phyloP scores from a whole-genome alignment of 257 asterid genomes.

The Penstemon barbatus region DNA sequence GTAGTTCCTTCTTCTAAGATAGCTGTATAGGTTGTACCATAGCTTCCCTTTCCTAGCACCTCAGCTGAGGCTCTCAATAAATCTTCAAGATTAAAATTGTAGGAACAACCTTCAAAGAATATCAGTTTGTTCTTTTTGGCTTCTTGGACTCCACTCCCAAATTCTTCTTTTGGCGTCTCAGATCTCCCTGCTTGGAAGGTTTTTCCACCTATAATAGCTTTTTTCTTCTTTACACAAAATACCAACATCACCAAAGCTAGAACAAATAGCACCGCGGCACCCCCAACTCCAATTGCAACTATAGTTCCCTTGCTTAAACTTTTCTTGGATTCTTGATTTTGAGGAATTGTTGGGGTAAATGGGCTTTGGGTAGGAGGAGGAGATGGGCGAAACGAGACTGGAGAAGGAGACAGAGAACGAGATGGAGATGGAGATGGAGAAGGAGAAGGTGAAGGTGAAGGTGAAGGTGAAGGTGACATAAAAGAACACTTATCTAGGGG shows the following conservation, averaged over 20 bases:
- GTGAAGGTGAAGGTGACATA: constrained; percentile 45
- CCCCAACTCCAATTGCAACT: constrained; percentile 53
- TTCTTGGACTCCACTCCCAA: constrained; percentile 60
- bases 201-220: constrained; percentile 25
- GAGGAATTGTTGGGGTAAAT: constrained; percentile 34
- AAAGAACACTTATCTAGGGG: constrained; percentile 55
- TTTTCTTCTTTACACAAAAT: constrained; percentile 40
- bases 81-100: constrained; percentile 69
- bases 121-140: constrained; percentile 64
- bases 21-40: constrained; percentile 70
- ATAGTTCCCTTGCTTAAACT: constrained; percentile 46
- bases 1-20: constrained; percentile 63
- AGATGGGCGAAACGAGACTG: constrained; percentile 31
- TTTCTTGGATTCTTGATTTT: constrained; percentile 34
- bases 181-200: constrained; percentile 30
- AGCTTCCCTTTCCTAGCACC: constrained; percentile 70
- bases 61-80: constrained; percentile 77
- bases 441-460: constrained; percentile 44
- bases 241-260: constrained; percentile 33
- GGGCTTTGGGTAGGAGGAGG: constrained; percentile 40
- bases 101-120: constrained; percentile 50
- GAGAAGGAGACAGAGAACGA: constrained; percentile 30
- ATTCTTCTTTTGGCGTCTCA: constrained; percentile 50
- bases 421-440: constrained; percentile 33
- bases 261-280: constrained; percentile 36